Conservation (phyloP, 805 yeast species). For the Pichia sporocuriosa region DNA sequence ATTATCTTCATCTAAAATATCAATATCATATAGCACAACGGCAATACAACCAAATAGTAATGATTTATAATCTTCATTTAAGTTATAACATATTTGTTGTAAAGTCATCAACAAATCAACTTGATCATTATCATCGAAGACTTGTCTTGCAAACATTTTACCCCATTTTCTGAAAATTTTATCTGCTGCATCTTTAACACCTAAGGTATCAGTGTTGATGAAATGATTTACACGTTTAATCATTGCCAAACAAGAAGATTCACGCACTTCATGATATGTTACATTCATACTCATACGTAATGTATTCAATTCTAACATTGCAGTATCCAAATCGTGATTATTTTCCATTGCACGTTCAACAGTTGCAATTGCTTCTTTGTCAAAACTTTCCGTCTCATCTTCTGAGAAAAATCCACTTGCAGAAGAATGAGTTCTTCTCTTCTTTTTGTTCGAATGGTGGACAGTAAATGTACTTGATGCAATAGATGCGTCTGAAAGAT, state of each 20-base stretch:
- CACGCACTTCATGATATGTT: constrained; percentile 84
- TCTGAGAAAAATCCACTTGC: constrained; percentile 35
- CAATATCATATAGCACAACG: constrained; percentile 68
- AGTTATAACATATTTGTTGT: constrained; percentile 38
- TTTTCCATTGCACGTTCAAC: constrained; percentile 87
- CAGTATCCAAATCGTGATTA: constrained; percentile 90
- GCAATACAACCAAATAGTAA: constrained; percentile 47
- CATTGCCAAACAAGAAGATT: constrained; percentile 71
- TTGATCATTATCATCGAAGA: constrained; percentile 73
- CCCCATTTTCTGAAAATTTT: constrained; percentile 82
- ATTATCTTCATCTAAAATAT: constrained; percentile 74
- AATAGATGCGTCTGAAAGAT: constrained; percentile 48
- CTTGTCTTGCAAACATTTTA: constrained; percentile 72
- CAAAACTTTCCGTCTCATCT: constrained; percentile 58
- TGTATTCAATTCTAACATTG: constrained; percentile 85
- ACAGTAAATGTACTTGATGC: constrained; percentile 39
- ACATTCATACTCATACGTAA: constrained; percentile 97
- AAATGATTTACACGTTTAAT: constrained; percentile 63
- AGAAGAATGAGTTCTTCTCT: constrained; percentile 33
- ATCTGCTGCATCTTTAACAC: constrained; percentile 65
- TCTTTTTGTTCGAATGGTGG: constrained; percentile 29
- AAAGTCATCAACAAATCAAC: constrained; percentile 55
- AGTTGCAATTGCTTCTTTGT: constrained; percentile 87
- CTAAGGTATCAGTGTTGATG: constrained; percentile 69
- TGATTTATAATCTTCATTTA: constrained; percentile 42